A percentile compares a stretch with the other conserved stretches of the same genome.
Evolutionary conservation across 2,329 filamentous ascomycete genomes (phyloP).

Genomic region (Nectriaceae sp.): DNA sequence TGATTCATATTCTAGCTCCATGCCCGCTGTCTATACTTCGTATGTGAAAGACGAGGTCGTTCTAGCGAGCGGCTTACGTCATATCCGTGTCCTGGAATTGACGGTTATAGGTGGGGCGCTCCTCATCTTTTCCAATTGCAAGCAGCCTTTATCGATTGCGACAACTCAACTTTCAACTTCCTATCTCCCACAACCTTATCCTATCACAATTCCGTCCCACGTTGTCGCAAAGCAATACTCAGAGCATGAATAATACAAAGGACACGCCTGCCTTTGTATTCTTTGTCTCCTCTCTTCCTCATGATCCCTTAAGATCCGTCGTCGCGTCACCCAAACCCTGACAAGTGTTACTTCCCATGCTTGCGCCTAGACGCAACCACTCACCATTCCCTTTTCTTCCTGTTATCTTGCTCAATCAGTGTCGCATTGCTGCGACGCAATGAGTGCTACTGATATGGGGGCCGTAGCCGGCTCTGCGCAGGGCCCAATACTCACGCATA

Average conservation of each 20-base stretch:
- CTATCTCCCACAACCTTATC: neutral
- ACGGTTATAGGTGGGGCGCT: too few species aligned
- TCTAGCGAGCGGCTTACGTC: conserved; percentile 13
- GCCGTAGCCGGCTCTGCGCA: conserved; percentile 5
- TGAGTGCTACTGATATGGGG: conserved; percentile 10
- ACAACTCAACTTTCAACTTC: neutral
- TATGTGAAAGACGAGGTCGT: too few species aligned
- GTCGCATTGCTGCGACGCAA: conserved; percentile 10
- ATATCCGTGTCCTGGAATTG: conserved; percentile 1
- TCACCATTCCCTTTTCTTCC: conserved; percentile 2
- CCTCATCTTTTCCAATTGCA: too few species aligned
- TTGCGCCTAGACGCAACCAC: conserved; percentile 14
- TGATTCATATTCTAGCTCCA: too few species aligned
- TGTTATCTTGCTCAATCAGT: conserved; percentile 1
- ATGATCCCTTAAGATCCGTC: conserved; percentile 6
- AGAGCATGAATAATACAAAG: conserved; percentile 1
- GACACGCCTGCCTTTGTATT: neutral
- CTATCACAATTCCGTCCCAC: conserved; percentile 4
- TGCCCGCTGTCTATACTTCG: too few species aligned
- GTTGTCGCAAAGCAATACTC: conserved; percentile 2
- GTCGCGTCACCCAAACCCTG: conserved; percentile 7
- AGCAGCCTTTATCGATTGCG: neutral
- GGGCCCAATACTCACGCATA: conserved; percentile 13
- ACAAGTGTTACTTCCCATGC: conserved; percentile 27
- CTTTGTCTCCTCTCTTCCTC: conserved; percentile 5